phyloP scores from a whole-genome alignment of 768 basidiomycete species.

The Serendipita sp. region DNA sequence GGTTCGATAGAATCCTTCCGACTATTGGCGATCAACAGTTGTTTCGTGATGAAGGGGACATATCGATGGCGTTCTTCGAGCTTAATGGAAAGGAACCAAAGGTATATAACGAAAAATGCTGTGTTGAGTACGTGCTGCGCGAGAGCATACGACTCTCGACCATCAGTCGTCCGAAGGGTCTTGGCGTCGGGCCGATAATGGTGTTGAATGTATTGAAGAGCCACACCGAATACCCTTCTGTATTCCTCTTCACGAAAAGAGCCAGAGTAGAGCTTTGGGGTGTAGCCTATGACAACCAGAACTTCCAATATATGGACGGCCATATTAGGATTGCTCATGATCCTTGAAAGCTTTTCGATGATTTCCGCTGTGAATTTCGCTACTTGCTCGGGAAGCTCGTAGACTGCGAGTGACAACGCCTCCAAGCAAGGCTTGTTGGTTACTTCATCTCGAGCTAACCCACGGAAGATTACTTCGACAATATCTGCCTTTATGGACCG shows the following conservation, averaged over 20 bases:
- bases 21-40: conserved; percentile 74
- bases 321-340: conserved; percentile 87
- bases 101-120: conserved; percentile 79
- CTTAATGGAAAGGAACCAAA: conserved; percentile 85
- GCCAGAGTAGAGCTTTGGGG: conserved; percentile 65
- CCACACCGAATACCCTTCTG: conserved; percentile 87
- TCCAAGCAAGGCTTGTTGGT: conserved; percentile 68
- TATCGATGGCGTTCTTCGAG: conserved; percentile 65
- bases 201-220: conserved; percentile 80
- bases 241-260: conserved; percentile 72
- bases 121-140: conserved; percentile 82
- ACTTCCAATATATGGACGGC: conserved; percentile 94
- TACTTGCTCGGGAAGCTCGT: conserved; percentile 70
- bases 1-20: conserved; percentile 60
- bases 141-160: conserved; percentile 59
- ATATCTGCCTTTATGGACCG: conserved; percentile 33
- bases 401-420: conserved; percentile 71
- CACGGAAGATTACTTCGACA: conserved; percentile 56
- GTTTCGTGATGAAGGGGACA: conserved; percentile 70
- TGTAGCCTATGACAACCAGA: conserved; percentile 69
- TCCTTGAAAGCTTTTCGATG: conserved; percentile 73
- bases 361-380: conserved; percentile 65
- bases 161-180: conserved; percentile 21
- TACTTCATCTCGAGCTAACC: conserved; percentile 22
- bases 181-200: conserved; percentile 49